Evolutionary conservation across 2,329 filamentous ascomycete genomes (phyloP).

Genomic region (Nannizziopsis arthrosporioides): DNA sequence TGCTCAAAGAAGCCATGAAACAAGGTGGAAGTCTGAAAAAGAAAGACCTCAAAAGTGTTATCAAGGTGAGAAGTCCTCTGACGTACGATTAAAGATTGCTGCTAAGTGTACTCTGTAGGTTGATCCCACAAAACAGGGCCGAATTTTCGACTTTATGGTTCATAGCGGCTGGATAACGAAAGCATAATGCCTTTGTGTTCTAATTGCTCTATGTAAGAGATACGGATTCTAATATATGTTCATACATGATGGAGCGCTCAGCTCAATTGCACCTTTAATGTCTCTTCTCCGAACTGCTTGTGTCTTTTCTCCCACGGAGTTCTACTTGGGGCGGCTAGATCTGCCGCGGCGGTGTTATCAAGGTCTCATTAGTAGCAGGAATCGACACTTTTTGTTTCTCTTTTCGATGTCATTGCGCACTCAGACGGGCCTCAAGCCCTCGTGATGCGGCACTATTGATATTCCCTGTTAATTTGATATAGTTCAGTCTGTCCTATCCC

Average conservation of each 20-base stretch:
- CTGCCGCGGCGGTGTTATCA: not conserved
- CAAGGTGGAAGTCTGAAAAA: conserved; percentile 81
- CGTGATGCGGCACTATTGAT: not conserved
- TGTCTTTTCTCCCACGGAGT: not conserved
- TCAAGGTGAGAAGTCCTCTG: conserved; percentile 31
- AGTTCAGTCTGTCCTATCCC: too few relatives aligned
- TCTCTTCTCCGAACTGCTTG: not conserved
- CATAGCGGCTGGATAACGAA: conserved; percentile 86
- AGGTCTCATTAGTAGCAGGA: conserved; percentile 1
- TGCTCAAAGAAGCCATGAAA: conserved; percentile 84
- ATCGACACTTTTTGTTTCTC: not conserved
- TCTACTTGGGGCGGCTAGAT: not conserved
- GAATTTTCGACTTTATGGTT: conserved; percentile 91
- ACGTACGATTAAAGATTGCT: not conserved
- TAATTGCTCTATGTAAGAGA: not conserved
- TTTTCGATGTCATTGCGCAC: not conserved
- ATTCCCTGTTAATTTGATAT: not conserved
- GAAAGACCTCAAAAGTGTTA: conserved; percentile 82
- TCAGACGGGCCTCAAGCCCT: too few relatives aligned
- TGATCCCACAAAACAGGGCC: conserved; percentile 70
- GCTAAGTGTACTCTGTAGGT: conserved; percentile 37
- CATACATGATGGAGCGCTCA: not conserved
- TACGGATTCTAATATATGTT: not conserved
- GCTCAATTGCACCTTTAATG: not conserved
- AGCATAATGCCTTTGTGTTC: conserved; percentile 39